These are phyloP conservation scores for Penicillium pulvis DNA, from an alignment of 495 filamentous ascomycete species.

Conservation along the genomic window DNA sequence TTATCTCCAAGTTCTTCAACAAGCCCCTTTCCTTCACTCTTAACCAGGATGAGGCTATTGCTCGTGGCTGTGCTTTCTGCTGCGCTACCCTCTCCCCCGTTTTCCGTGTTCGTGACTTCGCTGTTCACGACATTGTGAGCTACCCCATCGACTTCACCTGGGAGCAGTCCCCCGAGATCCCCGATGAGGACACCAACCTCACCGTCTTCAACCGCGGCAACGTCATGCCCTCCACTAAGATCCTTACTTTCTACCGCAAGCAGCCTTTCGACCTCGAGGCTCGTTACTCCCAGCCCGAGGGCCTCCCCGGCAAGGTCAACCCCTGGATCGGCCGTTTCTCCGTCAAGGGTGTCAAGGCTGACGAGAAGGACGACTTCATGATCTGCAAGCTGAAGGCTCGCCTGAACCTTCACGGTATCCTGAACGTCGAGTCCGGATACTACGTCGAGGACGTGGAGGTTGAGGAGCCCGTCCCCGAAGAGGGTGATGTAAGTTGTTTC, in stretches of 20 bases:
- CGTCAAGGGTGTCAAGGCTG: conserved; percentile 84
- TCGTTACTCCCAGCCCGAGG: conserved; percentile 82
- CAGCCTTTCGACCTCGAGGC: conserved; percentile 97
- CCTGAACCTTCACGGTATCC: conserved; percentile 92
- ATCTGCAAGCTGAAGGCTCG: conserved; percentile 99
- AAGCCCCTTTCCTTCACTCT: conserved; percentile 94
- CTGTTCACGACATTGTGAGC: conserved; percentile 93
- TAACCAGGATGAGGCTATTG: conserved; percentile 97
- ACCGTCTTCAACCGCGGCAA: conserved; percentile 98
- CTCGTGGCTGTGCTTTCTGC: conserved; percentile 94
- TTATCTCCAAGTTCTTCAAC: conserved; percentile 85
- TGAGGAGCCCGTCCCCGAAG: conserved; percentile 82
- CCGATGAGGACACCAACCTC: conserved; percentile 96
- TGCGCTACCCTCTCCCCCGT: conserved; percentile 97
- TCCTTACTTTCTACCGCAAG: conserved; percentile 99
- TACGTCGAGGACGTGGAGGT: conserved; percentile 98
- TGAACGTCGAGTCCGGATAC: conserved; percentile 97
- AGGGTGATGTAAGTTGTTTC: conserved; percentile 66
- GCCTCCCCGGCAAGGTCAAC: conserved; percentile 86
- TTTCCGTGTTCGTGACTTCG: conserved; percentile 98
- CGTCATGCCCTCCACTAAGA: conserved; percentile 98
- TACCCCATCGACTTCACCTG: conserved; percentile 99
- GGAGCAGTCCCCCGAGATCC: conserved; percentile 98
- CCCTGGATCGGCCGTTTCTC: conserved; percentile 97
- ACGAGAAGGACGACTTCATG: conserved; percentile 91